These are phyloP conservation scores for Orbilia quercus DNA, from an alignment of 2,329 filamentous ascomycete species.

Conservation along the genomic window DNA sequence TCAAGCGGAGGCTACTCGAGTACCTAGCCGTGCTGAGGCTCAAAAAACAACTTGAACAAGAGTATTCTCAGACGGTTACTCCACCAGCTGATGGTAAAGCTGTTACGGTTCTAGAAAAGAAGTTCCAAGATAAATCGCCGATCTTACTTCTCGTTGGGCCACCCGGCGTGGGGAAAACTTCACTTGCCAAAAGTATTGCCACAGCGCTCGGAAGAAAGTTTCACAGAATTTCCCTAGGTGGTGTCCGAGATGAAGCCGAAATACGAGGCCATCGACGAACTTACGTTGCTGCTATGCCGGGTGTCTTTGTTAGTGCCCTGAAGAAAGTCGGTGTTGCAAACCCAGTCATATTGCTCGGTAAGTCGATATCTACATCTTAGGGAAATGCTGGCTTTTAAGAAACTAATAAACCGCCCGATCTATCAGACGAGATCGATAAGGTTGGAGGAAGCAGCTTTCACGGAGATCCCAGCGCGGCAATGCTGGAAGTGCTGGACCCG, in stretches of 20 bases:
- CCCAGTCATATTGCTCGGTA: conserved; percentile 83
- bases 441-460: conserved; percentile 90
- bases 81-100: conserved; percentile 75
- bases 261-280: conserved; percentile 94
- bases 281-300: conserved; percentile 99
- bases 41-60: conserved; percentile 89
- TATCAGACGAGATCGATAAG: conserved; percentile 91
- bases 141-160: conserved; percentile 93
- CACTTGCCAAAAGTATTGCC: conserved; percentile 90
- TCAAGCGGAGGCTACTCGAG: conserved; percentile 95
- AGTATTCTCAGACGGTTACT: conserved; percentile 67
- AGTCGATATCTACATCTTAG: conserved; percentile 27
- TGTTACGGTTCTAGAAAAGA: conserved; percentile 68
- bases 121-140: conserved; percentile 92
- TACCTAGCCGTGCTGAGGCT: conserved; percentile 95
- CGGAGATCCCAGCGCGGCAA: conserved; percentile 93
- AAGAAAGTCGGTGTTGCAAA: conserved; percentile 97
- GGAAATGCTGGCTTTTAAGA: not conserved
- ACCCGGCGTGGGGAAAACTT: conserved; percentile 95
- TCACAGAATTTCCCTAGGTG: conserved; percentile 94
- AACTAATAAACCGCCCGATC: conserved; percentile 1
- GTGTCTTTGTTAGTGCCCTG: conserved; percentile 88
- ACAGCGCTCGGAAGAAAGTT: conserved; percentile 93
- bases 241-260: conserved; percentile 95
- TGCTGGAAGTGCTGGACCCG: conserved; percentile 96